Evolutionary conservation across 2,329 filamentous ascomycete species (phyloP).

Genomic region (Fusarium pseudoanthophilum): DNA sequence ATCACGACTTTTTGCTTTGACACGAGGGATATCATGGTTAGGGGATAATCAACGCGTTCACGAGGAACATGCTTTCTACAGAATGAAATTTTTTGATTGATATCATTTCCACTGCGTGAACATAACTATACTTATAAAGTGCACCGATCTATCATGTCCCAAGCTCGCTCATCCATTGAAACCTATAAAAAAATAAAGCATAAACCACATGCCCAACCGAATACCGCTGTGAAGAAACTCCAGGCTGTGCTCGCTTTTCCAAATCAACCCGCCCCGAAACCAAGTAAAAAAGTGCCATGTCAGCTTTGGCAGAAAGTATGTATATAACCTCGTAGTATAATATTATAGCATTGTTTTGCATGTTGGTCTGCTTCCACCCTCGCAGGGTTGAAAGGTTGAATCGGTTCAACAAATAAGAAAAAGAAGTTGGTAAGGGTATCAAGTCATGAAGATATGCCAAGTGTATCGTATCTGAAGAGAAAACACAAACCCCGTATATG

Average conservation of each 20-base stretch:
- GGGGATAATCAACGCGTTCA: constrained; percentile 61
- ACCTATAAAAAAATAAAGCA: not conserved
- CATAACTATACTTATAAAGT: too few species aligned
- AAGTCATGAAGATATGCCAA: constrained; percentile 40
- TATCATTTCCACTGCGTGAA: too few species aligned
- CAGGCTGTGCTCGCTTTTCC: constrained; percentile 37
- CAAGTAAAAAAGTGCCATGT: constrained; percentile 9
- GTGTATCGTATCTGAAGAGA: constrained; percentile 34
- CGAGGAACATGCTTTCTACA: constrained; percentile 54
- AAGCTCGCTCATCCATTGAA: not conserved
- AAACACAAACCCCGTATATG: constrained; percentile 9
- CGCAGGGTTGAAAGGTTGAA: not conserved
- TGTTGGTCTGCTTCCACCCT: constrained; percentile 9
- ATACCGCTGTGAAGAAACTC: constrained; percentile 33
- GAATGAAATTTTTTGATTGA: not conserved
- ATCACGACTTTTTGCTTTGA: constrained; percentile 56
- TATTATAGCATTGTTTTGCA: constrained; percentile 29
- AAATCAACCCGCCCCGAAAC: constrained; percentile 22
- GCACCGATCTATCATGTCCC: not conserved
- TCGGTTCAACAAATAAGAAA: not conserved
- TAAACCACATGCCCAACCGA: constrained; percentile 13
- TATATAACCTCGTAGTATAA: not conserved
- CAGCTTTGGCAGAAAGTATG: not conserved
- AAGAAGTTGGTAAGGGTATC: constrained; percentile 40
- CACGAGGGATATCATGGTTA: constrained; percentile 52